A percentile compares a stretch with the other conserved stretches of the same genome.
phyloP scores from a whole-genome alignment of 495 filamentous ascomycete genomes.

The Penicillium samsonianum region DNA sequence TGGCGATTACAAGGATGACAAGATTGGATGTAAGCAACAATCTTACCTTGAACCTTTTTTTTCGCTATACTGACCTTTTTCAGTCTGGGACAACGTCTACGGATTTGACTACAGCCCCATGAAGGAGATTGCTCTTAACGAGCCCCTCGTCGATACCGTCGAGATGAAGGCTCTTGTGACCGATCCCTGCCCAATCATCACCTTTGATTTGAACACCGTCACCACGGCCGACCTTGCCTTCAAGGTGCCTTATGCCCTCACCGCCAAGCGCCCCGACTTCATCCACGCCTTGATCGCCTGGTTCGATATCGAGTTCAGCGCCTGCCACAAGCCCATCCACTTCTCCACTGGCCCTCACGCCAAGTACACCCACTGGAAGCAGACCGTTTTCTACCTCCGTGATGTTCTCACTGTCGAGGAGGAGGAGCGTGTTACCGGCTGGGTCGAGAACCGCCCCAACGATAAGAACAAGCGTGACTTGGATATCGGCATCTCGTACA shows the following conservation, averaged over 20 bases:
- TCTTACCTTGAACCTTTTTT: no score
- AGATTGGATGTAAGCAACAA: constrained; percentile 68
- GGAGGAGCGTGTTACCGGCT: constrained; percentile 70
- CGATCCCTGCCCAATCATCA: constrained; percentile 72
- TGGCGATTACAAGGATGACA: constrained; percentile 85
- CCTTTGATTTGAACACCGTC: constrained; percentile 81
- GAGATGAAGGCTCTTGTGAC: constrained; percentile 78
- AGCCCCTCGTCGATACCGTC: constrained; percentile 80
- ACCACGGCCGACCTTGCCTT: constrained; percentile 75
- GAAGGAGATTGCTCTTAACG: constrained; percentile 78
- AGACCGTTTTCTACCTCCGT: constrained; percentile 86
- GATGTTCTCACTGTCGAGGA: constrained; percentile 83
- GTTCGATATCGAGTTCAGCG: constrained; percentile 98
- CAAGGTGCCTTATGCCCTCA: constrained; percentile 67
- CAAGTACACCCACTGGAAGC: constrained; percentile 94
- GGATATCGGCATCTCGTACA: constrained; percentile 86
- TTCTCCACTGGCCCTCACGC: constrained; percentile 89
- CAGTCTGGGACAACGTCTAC: constrained; percentile 98
- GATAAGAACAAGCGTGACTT: constrained; percentile 92
- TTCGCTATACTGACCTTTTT: constrained; percentile 1
- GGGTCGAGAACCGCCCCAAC: constrained; percentile 81
- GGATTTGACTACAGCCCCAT: constrained; percentile 95
- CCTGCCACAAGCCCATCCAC: constrained; percentile 82
- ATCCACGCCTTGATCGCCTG: constrained; percentile 94
- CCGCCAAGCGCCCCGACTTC: constrained; percentile 78